Conservation (phyloP, 805 yeast genomes). For the Ogataea populi-albae region DNA sequence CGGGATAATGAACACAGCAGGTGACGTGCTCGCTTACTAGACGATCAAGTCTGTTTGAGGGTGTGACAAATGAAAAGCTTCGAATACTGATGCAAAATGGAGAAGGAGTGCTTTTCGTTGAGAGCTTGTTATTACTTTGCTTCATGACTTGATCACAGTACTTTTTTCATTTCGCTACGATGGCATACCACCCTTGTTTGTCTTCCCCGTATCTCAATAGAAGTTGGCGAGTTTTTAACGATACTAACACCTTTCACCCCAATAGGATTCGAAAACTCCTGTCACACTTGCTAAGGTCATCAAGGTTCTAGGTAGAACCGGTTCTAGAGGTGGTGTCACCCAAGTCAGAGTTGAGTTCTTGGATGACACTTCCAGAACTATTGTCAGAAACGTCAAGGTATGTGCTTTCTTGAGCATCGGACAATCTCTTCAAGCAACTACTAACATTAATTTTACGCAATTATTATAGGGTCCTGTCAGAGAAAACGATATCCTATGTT, state of each 20-base stretch:
- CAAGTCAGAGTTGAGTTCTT: slow-evolving; percentile 97
- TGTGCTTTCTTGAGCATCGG: slow-evolving; percentile 1
- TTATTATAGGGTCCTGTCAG: slow-evolving; percentile 75
- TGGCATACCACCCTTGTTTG: no score
- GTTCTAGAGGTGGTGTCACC: slow-evolving; percentile 99
- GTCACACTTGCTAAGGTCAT: slow-evolving; percentile 99
- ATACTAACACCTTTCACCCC: slow-evolving; percentile 10
- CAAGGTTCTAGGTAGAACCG: slow-evolving; percentile 99
- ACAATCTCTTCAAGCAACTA: slow-evolving; percentile 1
- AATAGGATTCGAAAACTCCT: slow-evolving; percentile 70
- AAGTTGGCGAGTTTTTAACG: background rate
- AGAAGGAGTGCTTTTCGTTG: no score
- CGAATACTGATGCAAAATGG: no score
- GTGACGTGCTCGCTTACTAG: no score
- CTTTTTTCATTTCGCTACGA: no score
- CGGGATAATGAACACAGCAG: no score
- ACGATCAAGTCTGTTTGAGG: no score
- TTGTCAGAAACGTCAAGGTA: slow-evolving; percentile 88
- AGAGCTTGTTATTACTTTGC: no score
- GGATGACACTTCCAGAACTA: slow-evolving; percentile 92
- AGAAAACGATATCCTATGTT: slow-evolving; percentile 96
- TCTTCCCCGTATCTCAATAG: no score
- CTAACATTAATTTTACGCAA: slow-evolving; percentile 9
- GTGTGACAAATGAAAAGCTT: no score
- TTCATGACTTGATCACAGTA: no score